Evolutionary conservation across 257 asterid genomes (phyloP), one percentile per base, ranked within the genome.

Genomic region (Salvia splendens): DNA sequence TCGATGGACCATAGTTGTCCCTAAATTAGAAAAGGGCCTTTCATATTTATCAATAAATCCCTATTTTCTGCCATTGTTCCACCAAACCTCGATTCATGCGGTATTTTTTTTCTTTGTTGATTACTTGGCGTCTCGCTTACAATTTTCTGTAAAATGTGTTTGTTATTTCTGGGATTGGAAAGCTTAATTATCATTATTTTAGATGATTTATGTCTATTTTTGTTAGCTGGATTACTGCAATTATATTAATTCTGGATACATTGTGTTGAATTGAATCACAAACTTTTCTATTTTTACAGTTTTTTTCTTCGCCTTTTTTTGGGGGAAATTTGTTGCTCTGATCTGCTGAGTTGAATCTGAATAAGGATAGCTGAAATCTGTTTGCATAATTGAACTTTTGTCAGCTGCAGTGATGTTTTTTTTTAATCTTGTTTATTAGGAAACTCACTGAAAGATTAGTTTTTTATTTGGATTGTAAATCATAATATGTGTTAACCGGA

Each of bases 21-120:
- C 73, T 71, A 51, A 69, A 66, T 75, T 66, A 59, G 68, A 45
- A 70, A 20, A 52, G 24, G 4, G 3, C 16, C 17, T 0, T 41
- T 5, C 20, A 61, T 41, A 5, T 60, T 33, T 8, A 20, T 0
- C 41, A 42, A 40, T 41, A 67, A 42, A 11, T 71, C 40, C 53
- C 20, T 24, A 24, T 14, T 47, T 33, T 48, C 78, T 65, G 67
- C 67, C 64, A 9, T 6, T 16, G 10, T 30, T 71, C 65, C 64
- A 38, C 56, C 36, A 33, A n/a, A 57, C 2, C 36, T 59, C 50
- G 17, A 52, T 14, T 12, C 51, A 35, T 56, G 61, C 54, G 67
- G 83, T 81, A 56, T 32, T 17, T 33, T 43, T 33, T 20, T 8
- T n/a, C 28, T 51, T 17, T 57, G 65, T 15, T 20, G 20, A n/a